phyloP scores from a whole-genome alignment of 1,139 yeast genomes.

The Blastobotrys capitulatus region DNA sequence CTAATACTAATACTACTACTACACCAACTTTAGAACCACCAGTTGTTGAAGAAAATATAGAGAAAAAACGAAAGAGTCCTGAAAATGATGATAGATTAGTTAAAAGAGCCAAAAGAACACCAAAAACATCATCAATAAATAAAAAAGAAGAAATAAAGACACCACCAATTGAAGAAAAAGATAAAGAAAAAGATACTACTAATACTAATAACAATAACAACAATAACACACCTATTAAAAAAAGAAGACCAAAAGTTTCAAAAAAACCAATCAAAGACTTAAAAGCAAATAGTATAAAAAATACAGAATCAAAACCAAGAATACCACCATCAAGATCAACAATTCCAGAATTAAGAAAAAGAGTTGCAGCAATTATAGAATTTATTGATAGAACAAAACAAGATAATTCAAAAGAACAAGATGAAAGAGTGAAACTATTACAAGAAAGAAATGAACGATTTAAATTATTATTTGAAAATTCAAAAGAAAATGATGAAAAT shows the following conservation, averaged over 20 bases:
- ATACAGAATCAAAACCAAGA: slow-evolving; percentile 63
- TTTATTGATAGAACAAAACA: slow-evolving; percentile 80
- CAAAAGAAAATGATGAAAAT: slow-evolving; percentile 10
- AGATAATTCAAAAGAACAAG: slow-evolving; percentile 69
- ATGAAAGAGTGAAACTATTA: slow-evolving; percentile 47
- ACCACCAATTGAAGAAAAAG: neutral
- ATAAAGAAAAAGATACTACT: neutral
- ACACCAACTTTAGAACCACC: slow-evolving; percentile 18
- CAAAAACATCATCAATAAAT: too few relatives aligned
- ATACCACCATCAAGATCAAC: slow-evolving; percentile 71
- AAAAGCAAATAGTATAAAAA: slow-evolving; percentile 15
- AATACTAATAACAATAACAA: too few relatives aligned
- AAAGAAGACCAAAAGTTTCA: slow-evolving; percentile 10
- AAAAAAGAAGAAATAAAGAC: neutral
- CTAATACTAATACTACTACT: too few relatives aligned
- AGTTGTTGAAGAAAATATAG: slow-evolving; percentile 11
- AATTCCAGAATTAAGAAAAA: slow-evolving; percentile 73
- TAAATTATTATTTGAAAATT: slow-evolving; percentile 11
- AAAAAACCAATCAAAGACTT: slow-evolving; percentile 9
- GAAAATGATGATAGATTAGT: slow-evolving; percentile 7
- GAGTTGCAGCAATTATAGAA: slow-evolving; percentile 87
- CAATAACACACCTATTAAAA: slow-evolving; percentile 11
- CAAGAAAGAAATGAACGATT: slow-evolving; percentile 22
- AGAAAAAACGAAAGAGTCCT: slow-evolving; percentile 6
- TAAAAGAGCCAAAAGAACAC: slow-evolving; percentile 5